Base-by-base conservation (phyloP, 805 yeast genomes). In the Spathaspora girioi region DNA sequence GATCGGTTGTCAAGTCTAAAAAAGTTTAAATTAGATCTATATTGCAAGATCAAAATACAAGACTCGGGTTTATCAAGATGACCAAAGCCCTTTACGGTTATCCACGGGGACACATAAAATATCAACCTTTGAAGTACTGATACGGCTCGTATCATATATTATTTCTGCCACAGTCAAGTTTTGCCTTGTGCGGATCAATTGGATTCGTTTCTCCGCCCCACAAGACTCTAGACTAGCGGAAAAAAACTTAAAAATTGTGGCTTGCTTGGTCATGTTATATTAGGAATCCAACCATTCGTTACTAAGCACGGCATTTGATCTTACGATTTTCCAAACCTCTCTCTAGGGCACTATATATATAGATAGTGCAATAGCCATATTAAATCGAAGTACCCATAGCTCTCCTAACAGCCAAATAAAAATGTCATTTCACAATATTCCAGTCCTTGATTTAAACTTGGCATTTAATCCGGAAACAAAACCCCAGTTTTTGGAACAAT, bases 401-500 rank as follows among this genome's bases (percentile, higher is more conserved):
- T 19, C 11, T 10, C 12, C 2, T 6, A 40, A 19, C 43, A 10
- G n/a, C 9, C 23, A 20, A 29, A 23, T 3, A 41, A 47, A 18
- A 27, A 70, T 71, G 76, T 69, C 75, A 14, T 71, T 71, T 55
- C 60, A 61, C 38, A 57, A 63, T 26, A 68, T 79, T 35, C 82
- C 82, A n/a, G 61, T 75, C 1, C 53, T 82, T 10, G 84, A 81
- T 56, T 62, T 79, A 27, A 47, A 59, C 3, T 59, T 66, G 45
- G 82, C 81, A 0, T 58, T 64, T n/a, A 64, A 71, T 50, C 73
- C 78, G 1, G 59, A 43, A 0, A 73, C 77, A n/a, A 75, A 71
- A 53, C 70, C 73, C 1, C 62, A 67, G 56, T 71, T 82, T 49
- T 66, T 81, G 15, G 65, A 35, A 51, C 75, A 59, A 50, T 57